Evolutionary conservation across 805 yeast genomes (phyloP).

Genomic region (Hagleromyces aurorensis): DNA sequence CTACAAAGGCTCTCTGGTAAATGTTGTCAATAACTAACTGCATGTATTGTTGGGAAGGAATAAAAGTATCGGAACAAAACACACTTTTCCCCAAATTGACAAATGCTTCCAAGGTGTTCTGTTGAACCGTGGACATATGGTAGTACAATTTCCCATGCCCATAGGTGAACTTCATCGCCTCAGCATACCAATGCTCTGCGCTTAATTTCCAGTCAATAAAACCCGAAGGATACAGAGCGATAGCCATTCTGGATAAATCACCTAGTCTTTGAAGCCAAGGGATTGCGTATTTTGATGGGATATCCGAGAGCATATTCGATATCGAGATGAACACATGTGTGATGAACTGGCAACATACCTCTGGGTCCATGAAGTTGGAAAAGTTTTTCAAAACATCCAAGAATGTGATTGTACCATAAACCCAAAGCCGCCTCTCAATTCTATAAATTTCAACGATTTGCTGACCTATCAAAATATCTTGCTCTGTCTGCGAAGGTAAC

Average conservation of each 20-base stretch:
- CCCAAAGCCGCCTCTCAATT: slow-evolving; percentile 77
- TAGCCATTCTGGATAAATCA: slow-evolving; percentile 81
- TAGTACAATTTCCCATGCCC: slow-evolving; percentile 84
- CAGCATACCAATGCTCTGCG: slow-evolving; percentile 76
- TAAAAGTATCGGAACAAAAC: slow-evolving; percentile 73
- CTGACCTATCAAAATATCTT: slow-evolving; percentile 41
- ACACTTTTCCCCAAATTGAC: slow-evolving; percentile 75
- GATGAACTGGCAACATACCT: slow-evolving; percentile 67
- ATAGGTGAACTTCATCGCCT: slow-evolving; percentile 63
- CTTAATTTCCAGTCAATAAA: slow-evolving; percentile 81
- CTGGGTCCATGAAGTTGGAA: slow-evolving; percentile 68
- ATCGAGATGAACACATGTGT: slow-evolving; percentile 57
- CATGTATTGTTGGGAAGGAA: slow-evolving; percentile 73
- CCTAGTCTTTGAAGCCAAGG: slow-evolving; percentile 81
- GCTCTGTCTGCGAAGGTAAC: slow-evolving; percentile 56
- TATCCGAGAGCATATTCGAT: slow-evolving; percentile 35
- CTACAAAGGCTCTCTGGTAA: slow-evolving; percentile 44
- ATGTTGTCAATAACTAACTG: slow-evolving; percentile 73
- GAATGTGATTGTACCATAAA: slow-evolving; percentile 76
- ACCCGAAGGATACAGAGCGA: slow-evolving; percentile 70
- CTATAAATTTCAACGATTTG: slow-evolving; percentile 71
- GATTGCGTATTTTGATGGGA: slow-evolving; percentile 29
- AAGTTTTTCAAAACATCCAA: slow-evolving; percentile 70
- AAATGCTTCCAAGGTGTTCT: slow-evolving; percentile 59
- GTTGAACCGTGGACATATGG: slow-evolving; percentile 83